A percentile compares a stretch with the other conserved stretches of the same genome.
phyloP scores from a whole-genome alignment of 2,329 filamentous ascomycete species.

The Chalaropsis thielavioides region DNA sequence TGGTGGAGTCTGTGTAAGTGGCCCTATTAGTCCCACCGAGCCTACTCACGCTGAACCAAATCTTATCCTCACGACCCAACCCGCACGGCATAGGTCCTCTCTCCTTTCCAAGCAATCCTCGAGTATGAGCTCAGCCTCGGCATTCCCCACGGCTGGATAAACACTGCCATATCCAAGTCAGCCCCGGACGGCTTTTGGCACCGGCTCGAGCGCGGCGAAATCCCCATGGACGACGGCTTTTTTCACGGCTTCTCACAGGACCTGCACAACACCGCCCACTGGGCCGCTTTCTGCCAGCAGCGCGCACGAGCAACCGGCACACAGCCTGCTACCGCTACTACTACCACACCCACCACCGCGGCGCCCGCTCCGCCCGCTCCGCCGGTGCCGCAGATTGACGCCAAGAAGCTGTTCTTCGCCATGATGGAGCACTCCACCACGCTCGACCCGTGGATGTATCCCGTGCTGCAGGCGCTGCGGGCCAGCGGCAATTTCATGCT shows the following conservation, averaged over 20 bases:
- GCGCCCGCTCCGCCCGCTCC: constrained; percentile 31
- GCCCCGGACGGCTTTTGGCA: constrained; percentile 78
- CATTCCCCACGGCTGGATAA: constrained; percentile 82
- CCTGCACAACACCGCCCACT: constrained; percentile 49
- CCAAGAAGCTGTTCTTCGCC: constrained; percentile 66
- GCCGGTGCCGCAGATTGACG: constrained; percentile 58
- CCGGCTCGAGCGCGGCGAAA: constrained; percentile 68
- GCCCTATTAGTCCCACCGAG: background rate
- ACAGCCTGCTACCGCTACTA: background rate
- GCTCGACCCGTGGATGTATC: constrained; percentile 78
- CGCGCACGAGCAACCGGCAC: constrained; percentile 24
- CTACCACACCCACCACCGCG: no score
- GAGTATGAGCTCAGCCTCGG: constrained; percentile 66
- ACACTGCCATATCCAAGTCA: constrained; percentile 70
- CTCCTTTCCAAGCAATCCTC: constrained; percentile 83
- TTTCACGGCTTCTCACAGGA: constrained; percentile 64
- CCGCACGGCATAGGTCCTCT: constrained; percentile 50
- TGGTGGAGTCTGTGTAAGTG: constrained; percentile 85
- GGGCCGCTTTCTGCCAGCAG: constrained; percentile 49
- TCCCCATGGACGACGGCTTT: constrained; percentile 59
- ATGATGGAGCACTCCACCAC: constrained; percentile 67
- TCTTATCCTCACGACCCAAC: constrained; percentile 3
- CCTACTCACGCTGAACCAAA: background rate
- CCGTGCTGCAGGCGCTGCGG: constrained; percentile 57
- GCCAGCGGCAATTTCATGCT: constrained; percentile 52